Percentiles rank a stretch among this genome's conserved stretches.
phyloP scores from a whole-genome alignment of 495 filamentous ascomycete species.

The Bacidia gigantensis region DNA sequence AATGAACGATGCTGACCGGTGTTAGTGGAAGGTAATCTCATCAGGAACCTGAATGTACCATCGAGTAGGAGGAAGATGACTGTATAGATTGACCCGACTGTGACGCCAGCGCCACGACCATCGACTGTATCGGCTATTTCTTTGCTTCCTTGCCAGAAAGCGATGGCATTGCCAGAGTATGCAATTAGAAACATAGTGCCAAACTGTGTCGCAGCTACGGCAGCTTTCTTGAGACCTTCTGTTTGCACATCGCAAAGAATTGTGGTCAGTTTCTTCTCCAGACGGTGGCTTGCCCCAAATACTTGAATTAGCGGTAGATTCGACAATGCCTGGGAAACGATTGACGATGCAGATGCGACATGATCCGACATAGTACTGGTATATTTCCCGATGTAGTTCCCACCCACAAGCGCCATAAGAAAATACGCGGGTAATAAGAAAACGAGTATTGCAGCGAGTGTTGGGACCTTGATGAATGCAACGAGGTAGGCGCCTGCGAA shows the following conservation, averaged over 20 bases:
- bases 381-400: conserved; percentile 46
- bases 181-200: conserved; percentile 55
- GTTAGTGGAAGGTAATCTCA: too few species aligned
- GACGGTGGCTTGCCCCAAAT: conserved; percentile 30
- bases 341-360: conserved; percentile 34
- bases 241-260: conserved; percentile 33
- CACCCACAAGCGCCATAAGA: conserved; percentile 48
- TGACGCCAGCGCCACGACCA: conserved; percentile 21
- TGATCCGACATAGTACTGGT: conserved; percentile 37
- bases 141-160: conserved; percentile 51
- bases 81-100: conserved; percentile 47
- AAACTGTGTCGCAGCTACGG: conserved; percentile 44
- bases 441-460: conserved; percentile 38
- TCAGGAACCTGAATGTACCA: conserved; percentile 31
- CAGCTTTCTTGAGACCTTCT: conserved; percentile 43
- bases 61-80: conserved; percentile 55
- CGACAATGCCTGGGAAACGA: conserved; percentile 35
- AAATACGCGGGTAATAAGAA: conserved; percentile 52
- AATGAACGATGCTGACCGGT: conserved; percentile 39
- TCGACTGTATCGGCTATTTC: conserved; percentile 36
- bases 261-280: conserved; percentile 41
- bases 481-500: conserved; percentile 52
- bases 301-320: conserved; percentile 38
- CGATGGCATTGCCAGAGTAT: conserved; percentile 49
- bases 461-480: conserved; percentile 45